Conservation (phyloP, 495 filamentous ascomycete species). For the Hapsidospora chrysogenum region DNA sequence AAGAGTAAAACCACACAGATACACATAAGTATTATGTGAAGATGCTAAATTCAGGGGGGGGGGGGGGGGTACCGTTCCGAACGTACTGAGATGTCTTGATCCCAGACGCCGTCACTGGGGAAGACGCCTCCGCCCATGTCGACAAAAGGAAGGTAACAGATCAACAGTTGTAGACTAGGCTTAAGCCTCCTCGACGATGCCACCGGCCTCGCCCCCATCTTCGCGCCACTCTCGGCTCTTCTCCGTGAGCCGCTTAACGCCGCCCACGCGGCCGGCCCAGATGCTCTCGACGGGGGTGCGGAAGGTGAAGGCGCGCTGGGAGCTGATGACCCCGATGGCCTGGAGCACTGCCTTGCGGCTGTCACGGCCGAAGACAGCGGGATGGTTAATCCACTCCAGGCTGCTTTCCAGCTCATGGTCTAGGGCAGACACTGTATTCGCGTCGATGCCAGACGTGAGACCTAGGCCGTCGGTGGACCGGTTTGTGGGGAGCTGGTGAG, state of each 20-base stretch:
- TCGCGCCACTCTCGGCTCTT: constrained; percentile 76
- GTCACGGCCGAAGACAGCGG: constrained; percentile 88
- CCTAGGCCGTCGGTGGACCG: constrained; percentile 27
- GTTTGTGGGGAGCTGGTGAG: constrained; percentile 10
- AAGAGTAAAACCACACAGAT: background rate
- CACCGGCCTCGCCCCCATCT: constrained; percentile 56
- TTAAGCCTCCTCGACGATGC: constrained; percentile 59
- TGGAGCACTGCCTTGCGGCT: constrained; percentile 91
- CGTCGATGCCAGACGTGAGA: constrained; percentile 54
- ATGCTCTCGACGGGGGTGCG: constrained; percentile 70
- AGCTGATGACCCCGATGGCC: constrained; percentile 89
- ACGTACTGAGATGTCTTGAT: background rate
- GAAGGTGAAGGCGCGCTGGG: constrained; percentile 87
- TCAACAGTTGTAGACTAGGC: background rate
- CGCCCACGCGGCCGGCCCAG: constrained; percentile 66
- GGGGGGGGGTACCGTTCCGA: too few species aligned
- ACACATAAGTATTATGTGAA: background rate
- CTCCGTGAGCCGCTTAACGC: constrained; percentile 62
- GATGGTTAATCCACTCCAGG: constrained; percentile 99
- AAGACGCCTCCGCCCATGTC: too few species aligned
- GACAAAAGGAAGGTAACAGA: background rate
- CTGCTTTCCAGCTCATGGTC: constrained; percentile 80
- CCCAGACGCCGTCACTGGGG: constrained; percentile 2
- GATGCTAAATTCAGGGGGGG: background rate
- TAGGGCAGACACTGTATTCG: constrained; percentile 62